Conservation (phyloP, 2,329 filamentous ascomycete genomes). For the Pyrenochaeta sp. region DNA sequence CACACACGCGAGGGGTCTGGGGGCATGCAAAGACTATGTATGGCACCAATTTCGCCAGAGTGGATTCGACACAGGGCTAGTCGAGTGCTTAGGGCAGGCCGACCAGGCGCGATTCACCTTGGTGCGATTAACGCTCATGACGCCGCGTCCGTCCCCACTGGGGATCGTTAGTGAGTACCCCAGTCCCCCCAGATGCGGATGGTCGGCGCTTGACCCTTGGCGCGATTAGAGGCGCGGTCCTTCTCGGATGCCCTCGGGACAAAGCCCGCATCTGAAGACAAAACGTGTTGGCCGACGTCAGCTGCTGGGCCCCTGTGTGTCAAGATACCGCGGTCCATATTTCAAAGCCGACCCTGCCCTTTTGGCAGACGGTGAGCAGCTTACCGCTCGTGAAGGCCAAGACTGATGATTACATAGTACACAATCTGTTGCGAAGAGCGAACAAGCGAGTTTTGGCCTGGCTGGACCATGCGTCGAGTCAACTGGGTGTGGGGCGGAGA, state of each 20-base stretch:
- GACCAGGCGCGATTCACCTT: slow-evolving; percentile 39
- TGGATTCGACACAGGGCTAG: slow-evolving; percentile 39
- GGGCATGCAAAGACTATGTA: slow-evolving; percentile 44
- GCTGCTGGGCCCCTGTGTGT: slow-evolving; percentile 22
- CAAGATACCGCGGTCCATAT: slow-evolving; percentile 28
- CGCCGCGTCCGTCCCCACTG: slow-evolving; percentile 42
- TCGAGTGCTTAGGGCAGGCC: slow-evolving; percentile 37
- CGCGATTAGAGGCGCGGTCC: slow-evolving; percentile 29
- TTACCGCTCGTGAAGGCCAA: slow-evolving; percentile 9
- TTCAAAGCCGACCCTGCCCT: slow-evolving; percentile 17
- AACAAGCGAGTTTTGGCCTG: not conserved
- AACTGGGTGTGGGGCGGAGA: slow-evolving; percentile 18
- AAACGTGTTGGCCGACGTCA: slow-evolving; percentile 31
- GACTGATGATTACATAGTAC: not conserved
- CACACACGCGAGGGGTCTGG: slow-evolving; percentile 33
- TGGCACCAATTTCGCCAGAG: slow-evolving; percentile 35
- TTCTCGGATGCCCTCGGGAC: slow-evolving; percentile 44
- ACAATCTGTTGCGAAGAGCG: not conserved
- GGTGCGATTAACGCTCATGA: slow-evolving; percentile 44
- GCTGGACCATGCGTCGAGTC: slow-evolving; percentile 11
- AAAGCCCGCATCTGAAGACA: slow-evolving; percentile 26
- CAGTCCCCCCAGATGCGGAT: slow-evolving; percentile 48
- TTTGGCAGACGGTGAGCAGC: slow-evolving; percentile 1
- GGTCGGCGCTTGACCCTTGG: slow-evolving; percentile 40
- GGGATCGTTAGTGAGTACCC: slow-evolving; percentile 45